A percentile compares a stretch with the other conserved stretches of the same genome.
Evolutionary conservation across 345 rosid genomes (phyloP).

Genomic region (Populus pruinosa): DNA sequence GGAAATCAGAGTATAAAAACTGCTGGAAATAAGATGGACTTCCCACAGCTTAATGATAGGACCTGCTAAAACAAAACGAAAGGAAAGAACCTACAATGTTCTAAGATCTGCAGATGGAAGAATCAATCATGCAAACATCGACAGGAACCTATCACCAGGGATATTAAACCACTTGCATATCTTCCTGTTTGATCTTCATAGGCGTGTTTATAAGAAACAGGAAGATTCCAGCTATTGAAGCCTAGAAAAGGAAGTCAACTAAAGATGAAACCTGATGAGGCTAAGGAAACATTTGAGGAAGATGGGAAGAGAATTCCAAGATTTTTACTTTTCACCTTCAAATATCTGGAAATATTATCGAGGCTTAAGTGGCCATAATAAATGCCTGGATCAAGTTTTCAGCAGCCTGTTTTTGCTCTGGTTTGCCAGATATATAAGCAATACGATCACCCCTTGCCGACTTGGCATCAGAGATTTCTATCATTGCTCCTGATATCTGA

Average conservation of each 20-base stretch:
- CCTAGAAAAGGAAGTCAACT: conserved; percentile 30
- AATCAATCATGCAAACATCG: conserved; percentile 22
- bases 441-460: conserved; percentile 72
- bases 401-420: conserved; percentile 84
- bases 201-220: conserved; percentile 30
- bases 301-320: conserved; percentile 25
- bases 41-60: conserved; percentile 34
- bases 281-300: conserved; percentile 32
- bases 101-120: conserved; percentile 39
- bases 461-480: conserved; percentile 85
- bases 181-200: conserved; percentile 34
- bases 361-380: conserved; percentile 75
- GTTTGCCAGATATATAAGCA: conserved; percentile 84
- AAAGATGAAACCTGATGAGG: conserved; percentile 36
- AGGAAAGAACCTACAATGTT: conserved; percentile 49
- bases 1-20: conserved; percentile 27
- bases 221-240: conserved; percentile 34
- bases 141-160: conserved; percentile 30
- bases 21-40: conserved; percentile 27
- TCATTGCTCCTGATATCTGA: conserved; percentile 97
- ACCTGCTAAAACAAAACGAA: conserved; percentile 34
- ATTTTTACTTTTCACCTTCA: conserved; percentile 40
- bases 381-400: conserved; percentile 97
- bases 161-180: conserved; percentile 28
- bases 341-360: conserved; percentile 16